phyloP scores from a whole-genome alignment of 2,329 filamentous ascomycete species.

The Ophiostoma ips region DNA sequence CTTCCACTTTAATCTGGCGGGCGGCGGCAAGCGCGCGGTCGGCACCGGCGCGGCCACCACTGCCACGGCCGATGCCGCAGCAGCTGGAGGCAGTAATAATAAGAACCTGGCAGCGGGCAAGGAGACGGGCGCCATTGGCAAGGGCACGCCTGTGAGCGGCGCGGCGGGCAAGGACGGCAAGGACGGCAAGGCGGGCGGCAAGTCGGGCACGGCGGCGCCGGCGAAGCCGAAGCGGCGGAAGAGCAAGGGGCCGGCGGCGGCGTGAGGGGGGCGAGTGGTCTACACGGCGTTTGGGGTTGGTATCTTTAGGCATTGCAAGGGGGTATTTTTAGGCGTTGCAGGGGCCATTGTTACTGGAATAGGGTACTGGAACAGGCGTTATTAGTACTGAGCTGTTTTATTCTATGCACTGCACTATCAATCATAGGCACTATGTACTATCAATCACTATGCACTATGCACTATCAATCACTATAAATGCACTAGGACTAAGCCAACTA shows the following conservation, averaged over 20 bases:
- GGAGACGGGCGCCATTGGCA: conserved; percentile 16
- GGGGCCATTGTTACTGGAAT: too few relatives aligned
- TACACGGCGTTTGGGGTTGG: not conserved
- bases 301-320: not conserved
- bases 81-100: too few relatives aligned
- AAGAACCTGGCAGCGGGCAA: conserved; percentile 2
- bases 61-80: conserved; percentile 8
- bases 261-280: not conserved
- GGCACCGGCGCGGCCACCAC: conserved; percentile 8
- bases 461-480: too few relatives aligned
- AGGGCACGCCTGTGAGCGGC: conserved; percentile 19
- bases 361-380: too few relatives aligned
- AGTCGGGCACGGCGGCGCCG: conserved; percentile 19
- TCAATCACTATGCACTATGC: too few relatives aligned
- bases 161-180: conserved; percentile 30
- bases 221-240: conserved; percentile 34
- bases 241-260: conserved; percentile 23
- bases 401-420: too few relatives aligned
- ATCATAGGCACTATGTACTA: too few relatives aligned
- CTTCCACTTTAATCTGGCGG: conserved; percentile 49
- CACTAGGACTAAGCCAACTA: too few relatives aligned
- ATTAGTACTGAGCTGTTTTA: too few relatives aligned
- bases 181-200: conserved; percentile 13
- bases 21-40: conserved; percentile 31
- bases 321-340: too few relatives aligned